Conservation (phyloP, 805 yeast genomes). For the Gaillardinia entomophila region DNA sequence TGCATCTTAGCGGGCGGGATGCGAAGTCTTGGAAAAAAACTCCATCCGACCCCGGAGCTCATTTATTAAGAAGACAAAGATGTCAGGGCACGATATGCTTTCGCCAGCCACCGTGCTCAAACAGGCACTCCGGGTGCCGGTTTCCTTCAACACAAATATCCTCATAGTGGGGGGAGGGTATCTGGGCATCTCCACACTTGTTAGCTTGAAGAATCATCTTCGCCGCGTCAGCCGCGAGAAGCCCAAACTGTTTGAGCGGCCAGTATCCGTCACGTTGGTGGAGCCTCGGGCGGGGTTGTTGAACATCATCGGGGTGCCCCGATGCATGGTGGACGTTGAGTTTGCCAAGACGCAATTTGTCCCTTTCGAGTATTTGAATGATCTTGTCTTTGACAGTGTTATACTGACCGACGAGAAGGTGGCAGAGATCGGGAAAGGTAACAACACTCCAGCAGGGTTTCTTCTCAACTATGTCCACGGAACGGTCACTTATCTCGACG, state of each 20-base stretch:
- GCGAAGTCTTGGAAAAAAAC: no score
- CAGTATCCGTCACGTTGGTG: slow-evolving; percentile 25
- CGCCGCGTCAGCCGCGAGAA: slow-evolving; percentile 1
- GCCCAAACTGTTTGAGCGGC: not conserved
- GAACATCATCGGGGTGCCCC: slow-evolving; percentile 35
- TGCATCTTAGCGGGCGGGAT: no score
- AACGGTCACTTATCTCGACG: slow-evolving; percentile 18
- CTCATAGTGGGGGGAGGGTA: slow-evolving; percentile 38
- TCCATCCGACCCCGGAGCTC: no score
- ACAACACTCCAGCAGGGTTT: slow-evolving; percentile 11
- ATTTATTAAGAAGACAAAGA: no score
- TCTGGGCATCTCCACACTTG: slow-evolving; percentile 33
- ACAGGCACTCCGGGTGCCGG: no score
- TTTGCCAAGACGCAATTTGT: slow-evolving; percentile 35
- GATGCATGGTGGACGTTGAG: slow-evolving; percentile 30
- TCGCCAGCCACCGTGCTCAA: no score
- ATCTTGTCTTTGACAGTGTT: slow-evolving; percentile 21
- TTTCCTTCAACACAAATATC: slow-evolving; percentile 26
- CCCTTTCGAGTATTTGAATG: slow-evolving; percentile 23
- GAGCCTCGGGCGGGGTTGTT: slow-evolving; percentile 37
- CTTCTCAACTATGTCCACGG: slow-evolving; percentile 31
- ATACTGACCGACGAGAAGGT: slow-evolving; percentile 19
- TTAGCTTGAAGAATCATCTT: slow-evolving; percentile 21
- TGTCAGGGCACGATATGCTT: no score
- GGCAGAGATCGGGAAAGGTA: slow-evolving; percentile 6